A percentile compares a stretch with the other conserved stretches of the same genome.
Conservation (phyloP, 345 rosid species). For the Diplotaxis tenuifolia region DNA sequence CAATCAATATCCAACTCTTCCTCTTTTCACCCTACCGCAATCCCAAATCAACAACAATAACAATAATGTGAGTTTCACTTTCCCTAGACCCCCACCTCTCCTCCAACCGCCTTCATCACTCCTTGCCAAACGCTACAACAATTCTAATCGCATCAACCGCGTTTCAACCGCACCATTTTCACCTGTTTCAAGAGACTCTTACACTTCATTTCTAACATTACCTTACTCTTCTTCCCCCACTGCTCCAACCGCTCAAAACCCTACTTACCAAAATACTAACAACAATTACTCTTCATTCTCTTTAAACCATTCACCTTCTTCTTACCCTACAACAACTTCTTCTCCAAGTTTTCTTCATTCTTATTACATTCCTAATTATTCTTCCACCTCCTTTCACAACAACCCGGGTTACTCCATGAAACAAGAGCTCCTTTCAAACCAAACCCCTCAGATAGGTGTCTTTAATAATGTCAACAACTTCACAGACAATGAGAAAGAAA, state of each 20-base stretch:
- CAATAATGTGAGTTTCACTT: conserved; percentile 27
- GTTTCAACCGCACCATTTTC: conserved; percentile 40
- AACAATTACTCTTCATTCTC: conserved; percentile 34
- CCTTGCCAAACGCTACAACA: conserved; percentile 42
- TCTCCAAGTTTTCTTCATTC: conserved; percentile 26
- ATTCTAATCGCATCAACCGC: conserved; percentile 15
- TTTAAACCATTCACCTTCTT: conserved; percentile 31
- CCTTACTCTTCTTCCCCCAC: conserved; percentile 36
- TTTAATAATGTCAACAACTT: conserved; percentile 22
- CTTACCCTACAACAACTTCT: conserved; percentile 29
- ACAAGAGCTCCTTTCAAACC: conserved; percentile 84
- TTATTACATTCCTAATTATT: conserved; percentile 31
- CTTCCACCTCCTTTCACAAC: conserved; percentile 33
- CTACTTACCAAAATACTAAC: conserved; percentile 28
- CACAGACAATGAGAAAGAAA: conserved; percentile 25
- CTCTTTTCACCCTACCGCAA: conserved; percentile 41
- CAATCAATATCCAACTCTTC: conserved; percentile 41
- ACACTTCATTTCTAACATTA: conserved; percentile 32
- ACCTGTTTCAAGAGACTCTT: conserved; percentile 29
- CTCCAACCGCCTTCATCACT: conserved; percentile 46
- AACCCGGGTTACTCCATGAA: conserved; percentile 34
- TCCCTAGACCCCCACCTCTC: conserved; percentile 46
- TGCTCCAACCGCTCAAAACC: conserved; percentile 23
- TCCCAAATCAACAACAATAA: conserved; percentile 21
- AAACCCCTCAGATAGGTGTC: conserved; percentile 22